Percentiles rank a stretch among this genome's conserved stretches.
Conservation (phyloP, 73 alveolate species). For the Paramecium sexaurelia region DNA sequence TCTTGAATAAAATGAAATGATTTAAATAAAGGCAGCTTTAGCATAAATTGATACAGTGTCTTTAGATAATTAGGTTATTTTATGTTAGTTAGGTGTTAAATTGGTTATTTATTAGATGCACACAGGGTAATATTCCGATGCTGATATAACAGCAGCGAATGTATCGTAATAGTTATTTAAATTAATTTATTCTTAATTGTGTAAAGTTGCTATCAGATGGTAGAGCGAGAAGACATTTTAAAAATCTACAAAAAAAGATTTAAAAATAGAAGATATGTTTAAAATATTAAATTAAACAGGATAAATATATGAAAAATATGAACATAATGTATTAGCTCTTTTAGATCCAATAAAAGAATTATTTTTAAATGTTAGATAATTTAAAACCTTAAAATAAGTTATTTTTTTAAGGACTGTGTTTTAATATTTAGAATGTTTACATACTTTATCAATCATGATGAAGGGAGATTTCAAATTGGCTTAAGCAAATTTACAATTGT, state of each 20-base stretch:
- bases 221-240: not conserved
- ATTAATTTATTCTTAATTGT: not conserved
- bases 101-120: not conserved
- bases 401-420: not conserved
- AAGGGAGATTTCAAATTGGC: constrained; percentile 17
- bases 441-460: not conserved
- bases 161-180: not conserved
- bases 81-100: constrained; percentile 3
- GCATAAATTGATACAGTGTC: not conserved
- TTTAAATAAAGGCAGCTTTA: not conserved
- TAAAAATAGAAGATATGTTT: not conserved
- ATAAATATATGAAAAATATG: not conserved
- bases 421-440: not conserved
- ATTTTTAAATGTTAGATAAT: constrained; percentile 1
- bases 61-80: not conserved
- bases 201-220: not conserved
- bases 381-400: not conserved
- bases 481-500: not conserved
- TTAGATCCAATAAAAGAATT: constrained; percentile 1
- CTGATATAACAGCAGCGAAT: not conserved
- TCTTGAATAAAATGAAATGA: constrained; percentile 21
- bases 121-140: not conserved
- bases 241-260: not conserved
- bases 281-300: not conserved
- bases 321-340: not conserved